Percentiles rank a stretch among this genome's conserved stretches.
Conservation (phyloP, 2,329 filamentous ascomycete species). For the Massarina eburnea region DNA sequence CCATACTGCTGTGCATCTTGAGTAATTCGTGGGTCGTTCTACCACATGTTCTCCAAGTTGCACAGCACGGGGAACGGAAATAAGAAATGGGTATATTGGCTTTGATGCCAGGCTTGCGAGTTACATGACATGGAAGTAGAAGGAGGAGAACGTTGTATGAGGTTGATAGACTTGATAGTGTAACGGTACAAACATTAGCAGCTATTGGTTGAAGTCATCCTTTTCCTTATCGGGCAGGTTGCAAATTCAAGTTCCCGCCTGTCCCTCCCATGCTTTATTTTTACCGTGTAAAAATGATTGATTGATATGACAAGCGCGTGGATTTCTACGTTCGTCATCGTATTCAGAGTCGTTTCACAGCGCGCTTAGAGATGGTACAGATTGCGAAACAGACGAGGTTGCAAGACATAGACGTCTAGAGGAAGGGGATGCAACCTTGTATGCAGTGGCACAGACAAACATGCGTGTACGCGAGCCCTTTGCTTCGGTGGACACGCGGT, state of each 20-base stretch:
- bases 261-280: background rate
- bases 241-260: background rate
- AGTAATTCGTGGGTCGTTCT: background rate
- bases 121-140: background rate
- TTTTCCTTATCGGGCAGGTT: too few species aligned
- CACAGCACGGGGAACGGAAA: too few species aligned
- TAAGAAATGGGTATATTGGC: too few species aligned
- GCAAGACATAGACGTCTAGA: background rate
- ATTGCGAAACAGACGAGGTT: background rate
- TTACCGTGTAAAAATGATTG: background rate
- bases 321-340: too few species aligned
- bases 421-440: conserved; percentile 1
- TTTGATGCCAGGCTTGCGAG: background rate
- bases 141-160: background rate
- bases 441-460: background rate
- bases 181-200: background rate
- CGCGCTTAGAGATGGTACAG: background rate
- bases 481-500: conserved; percentile 1
- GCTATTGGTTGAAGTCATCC: too few species aligned
- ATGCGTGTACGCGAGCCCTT: background rate
- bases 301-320: background rate
- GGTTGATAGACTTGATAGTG: background rate
- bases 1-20: conserved; percentile 1
- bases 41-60: too few species aligned
- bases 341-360: background rate